A percentile compares a stretch with the other conserved stretches of the same genome.
These are phyloP conservation scores for Lotmaria passim DNA, from an alignment of 208 protist species.

Conservation along the genomic window DNA sequence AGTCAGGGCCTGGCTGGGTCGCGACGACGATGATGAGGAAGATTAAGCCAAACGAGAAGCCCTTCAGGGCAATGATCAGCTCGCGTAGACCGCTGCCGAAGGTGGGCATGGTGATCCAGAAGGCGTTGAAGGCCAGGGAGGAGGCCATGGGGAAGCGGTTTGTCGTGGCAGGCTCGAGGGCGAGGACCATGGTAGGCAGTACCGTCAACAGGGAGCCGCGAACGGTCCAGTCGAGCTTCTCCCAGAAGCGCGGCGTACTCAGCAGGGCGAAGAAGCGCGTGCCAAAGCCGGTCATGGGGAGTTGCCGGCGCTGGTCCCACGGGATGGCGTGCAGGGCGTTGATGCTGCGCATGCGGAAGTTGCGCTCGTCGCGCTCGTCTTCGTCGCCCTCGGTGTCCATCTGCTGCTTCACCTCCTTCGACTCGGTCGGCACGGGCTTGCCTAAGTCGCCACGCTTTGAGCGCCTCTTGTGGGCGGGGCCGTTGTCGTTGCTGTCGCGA, in stretches of 20 bases:
- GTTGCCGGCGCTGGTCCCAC: constrained; percentile 82
- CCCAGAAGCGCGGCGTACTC: constrained; percentile 87
- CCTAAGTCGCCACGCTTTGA: constrained; percentile 22
- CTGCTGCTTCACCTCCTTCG: constrained; percentile 27
- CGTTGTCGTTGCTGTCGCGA: constrained; percentile 2
- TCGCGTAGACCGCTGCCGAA: constrained; percentile 85
- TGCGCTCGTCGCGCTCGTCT: constrained; percentile 77
- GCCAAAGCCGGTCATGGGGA: constrained; percentile 84
- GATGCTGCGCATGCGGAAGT: constrained; percentile 59
- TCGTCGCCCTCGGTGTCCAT: constrained; percentile 49
- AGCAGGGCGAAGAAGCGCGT: constrained; percentile 81
- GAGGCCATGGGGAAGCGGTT: constrained; percentile 76
- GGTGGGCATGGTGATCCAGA: constrained; percentile 91
- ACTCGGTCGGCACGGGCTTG: constrained; percentile 21
- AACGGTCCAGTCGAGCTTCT: constrained; percentile 90
- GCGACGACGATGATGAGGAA: constrained; percentile 72
- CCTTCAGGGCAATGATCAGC: constrained; percentile 81
- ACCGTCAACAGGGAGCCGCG: constrained; percentile 85
- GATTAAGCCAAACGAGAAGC: constrained; percentile 74
- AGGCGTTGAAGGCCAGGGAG: constrained; percentile 82
- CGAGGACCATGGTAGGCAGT: constrained; percentile 87
- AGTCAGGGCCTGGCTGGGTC: constrained; percentile 52
- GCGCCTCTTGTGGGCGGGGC: background rate
- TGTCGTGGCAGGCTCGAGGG: constrained; percentile 75
- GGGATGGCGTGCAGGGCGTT: constrained; percentile 89